Evolutionary conservation across 768 basidiomycete species (phyloP), one percentile per base, ranked within the genome.

Genomic region (Leucocoprinus leucothites): DNA sequence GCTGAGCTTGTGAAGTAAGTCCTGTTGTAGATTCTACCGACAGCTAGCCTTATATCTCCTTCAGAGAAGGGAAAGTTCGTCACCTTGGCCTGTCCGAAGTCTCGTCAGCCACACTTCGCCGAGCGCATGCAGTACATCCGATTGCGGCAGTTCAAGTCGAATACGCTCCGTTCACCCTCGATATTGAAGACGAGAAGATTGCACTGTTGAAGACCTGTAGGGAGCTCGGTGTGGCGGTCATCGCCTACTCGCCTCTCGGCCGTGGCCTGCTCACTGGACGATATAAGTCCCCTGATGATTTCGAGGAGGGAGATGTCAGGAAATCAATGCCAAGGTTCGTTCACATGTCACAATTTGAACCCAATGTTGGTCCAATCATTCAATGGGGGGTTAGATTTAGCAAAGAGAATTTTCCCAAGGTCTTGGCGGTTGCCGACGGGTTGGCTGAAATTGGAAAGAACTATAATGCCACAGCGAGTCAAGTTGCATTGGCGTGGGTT

Each of bases 1-100:
- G 76, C 76, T 1, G 74, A 81, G 55, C 70, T 80, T 21, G 81
- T 82, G 48, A 75, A 80, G 80, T 80, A 64, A 57, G 66, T 26
- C 7, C 38, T 13, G 3, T 14, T 24, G 28, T n/a, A 44, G 1
- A 44, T 56, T 24, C 44, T 38, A 34, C 14, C 22, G 9, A 13
- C 4, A 41, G 77, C 76, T 3, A n/a, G 16, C 34, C 9, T 14
- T 13, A 24, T 9, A 44, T 31, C 56, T n/a, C 25, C 48, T 46
- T 8, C 48, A 66, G 67, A 49, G 67, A 67, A 57, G 79, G 78
- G 1, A 82, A 78, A 62, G 72, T 74, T 54, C 74, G 67, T 56
- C 73, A 79, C 62, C 59, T 84, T 9, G 81, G 83, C 0, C 73
- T 84, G 41, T 82, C 79, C 19, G 82, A 84, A 61, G 67, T 73